Conservation (phyloP, 306 rosid species). For the Boehmeria nivea region DNA sequence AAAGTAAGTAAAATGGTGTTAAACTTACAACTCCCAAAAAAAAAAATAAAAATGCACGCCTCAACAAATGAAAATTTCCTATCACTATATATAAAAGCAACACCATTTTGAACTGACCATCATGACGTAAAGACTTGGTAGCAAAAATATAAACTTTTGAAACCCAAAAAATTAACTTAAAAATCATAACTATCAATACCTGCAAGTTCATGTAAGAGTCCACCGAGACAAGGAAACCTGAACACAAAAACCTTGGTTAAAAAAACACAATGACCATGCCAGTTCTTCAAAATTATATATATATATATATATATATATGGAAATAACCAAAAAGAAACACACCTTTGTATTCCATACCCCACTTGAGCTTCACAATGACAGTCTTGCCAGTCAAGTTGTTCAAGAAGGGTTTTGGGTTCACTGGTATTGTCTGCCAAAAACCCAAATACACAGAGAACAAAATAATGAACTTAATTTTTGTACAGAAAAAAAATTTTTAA, state of each 20-base stretch:
- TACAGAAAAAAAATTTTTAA: no score
- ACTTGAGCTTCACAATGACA: constrained; percentile 47
- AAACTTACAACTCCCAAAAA: no score
- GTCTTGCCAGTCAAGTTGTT: constrained; percentile 58
- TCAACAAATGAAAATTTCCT: no score
- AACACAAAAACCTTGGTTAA: background rate
- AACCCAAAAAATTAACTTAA: background rate
- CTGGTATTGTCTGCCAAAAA: constrained; percentile 45
- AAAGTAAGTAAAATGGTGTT: background rate
- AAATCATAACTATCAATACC: constrained; percentile 28
- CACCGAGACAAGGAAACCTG: constrained; percentile 51
- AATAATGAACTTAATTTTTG: no score
- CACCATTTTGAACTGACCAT: background rate
- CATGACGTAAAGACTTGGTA: background rate
- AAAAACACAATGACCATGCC: background rate
- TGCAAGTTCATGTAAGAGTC: constrained; percentile 60
- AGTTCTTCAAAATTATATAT: background rate
- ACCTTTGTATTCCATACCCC: constrained; percentile 71
- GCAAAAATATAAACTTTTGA: background rate
- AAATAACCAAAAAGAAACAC: background rate
- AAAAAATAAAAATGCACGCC: no score
- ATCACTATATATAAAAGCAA: no score
- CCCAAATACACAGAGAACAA: background rate
- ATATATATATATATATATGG: no score
- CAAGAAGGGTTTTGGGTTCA: constrained; percentile 56